A percentile compares a stretch with the other conserved stretches of the same genome.
These are phyloP conservation scores for Xanthoceras sorbifolium DNA, from an alignment of 345 rosid species.

Conservation along the genomic window DNA sequence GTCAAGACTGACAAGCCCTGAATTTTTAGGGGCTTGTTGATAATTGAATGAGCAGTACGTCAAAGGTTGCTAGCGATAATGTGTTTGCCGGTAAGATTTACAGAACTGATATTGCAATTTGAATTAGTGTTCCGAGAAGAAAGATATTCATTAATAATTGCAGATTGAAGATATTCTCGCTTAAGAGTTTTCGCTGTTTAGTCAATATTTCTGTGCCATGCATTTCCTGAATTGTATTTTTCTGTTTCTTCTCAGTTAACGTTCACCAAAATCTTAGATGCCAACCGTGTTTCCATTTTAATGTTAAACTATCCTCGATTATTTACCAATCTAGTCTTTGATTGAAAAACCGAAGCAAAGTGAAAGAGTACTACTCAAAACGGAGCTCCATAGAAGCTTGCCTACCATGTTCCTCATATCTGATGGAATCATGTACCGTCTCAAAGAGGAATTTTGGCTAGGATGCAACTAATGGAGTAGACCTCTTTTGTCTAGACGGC, in stretches of 20 bases:
- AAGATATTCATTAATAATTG: not conserved
- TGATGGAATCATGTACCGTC: not conserved
- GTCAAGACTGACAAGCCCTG: not conserved
- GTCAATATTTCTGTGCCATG: not conserved
- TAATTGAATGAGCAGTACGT: not conserved
- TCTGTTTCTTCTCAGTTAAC: not conserved
- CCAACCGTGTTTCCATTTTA: not conserved
- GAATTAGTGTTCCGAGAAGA: not conserved
- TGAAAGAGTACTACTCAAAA: no score
- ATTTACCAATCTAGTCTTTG: no score
- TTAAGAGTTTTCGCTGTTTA: not conserved
- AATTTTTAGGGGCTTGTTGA: not conserved
- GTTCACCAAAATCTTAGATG: not conserved
- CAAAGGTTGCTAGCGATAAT: not conserved
- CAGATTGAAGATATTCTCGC: not conserved
- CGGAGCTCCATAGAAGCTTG: not conserved
- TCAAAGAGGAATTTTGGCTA: not conserved
- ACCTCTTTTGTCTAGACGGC: no score
- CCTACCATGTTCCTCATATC: not conserved
- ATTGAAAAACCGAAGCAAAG: no score
- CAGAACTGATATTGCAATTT: constrained; percentile 1
- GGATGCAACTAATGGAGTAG: not conserved
- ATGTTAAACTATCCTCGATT: not conserved
- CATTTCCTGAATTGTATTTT: not conserved
- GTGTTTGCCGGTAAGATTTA: constrained; percentile 14